phyloP scores from a whole-genome alignment of 1,284 basidiomycete species.

The Coniferiporia weirii region DNA sequence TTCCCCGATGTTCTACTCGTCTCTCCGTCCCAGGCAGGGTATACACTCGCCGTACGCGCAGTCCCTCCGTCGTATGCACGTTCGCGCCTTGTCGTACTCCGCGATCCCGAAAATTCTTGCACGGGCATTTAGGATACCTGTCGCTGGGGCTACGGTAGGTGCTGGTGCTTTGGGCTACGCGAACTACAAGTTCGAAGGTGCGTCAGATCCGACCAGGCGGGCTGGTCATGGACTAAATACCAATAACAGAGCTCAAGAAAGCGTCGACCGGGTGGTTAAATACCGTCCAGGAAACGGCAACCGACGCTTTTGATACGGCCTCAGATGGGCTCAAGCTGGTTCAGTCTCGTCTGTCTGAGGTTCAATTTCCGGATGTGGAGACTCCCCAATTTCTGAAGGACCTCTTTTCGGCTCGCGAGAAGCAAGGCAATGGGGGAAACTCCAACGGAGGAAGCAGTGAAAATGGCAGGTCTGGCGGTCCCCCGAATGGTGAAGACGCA shows the following conservation, averaged over 20 bases:
- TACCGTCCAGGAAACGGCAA: constrained; percentile 61
- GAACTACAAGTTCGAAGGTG: constrained; percentile 91
- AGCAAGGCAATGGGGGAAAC: constrained; percentile 25
- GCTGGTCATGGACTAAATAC: constrained; percentile 1
- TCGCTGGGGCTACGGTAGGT: constrained; percentile 81
- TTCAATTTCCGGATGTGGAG: constrained; percentile 64
- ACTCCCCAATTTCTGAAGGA: constrained; percentile 70
- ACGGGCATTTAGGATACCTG: constrained; percentile 78
- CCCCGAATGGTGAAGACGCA: constrained; percentile 52
- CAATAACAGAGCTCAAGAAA: constrained; percentile 57
- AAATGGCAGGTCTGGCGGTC: constrained; percentile 19
- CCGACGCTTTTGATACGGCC: constrained; percentile 60
- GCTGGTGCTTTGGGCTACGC: constrained; percentile 90
- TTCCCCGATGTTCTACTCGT: constrained; percentile 5
- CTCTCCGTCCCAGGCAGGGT: constrained; percentile 9
- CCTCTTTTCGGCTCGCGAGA: constrained; percentile 46
- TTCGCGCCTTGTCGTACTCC: constrained; percentile 75
- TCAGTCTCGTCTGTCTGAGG: constrained; percentile 49
- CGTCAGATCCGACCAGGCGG: constrained; percentile 24
- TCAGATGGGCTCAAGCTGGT: constrained; percentile 60
- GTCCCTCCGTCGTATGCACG: constrained; percentile 58
- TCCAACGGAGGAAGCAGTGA: constrained; percentile 27
- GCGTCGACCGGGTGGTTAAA: constrained; percentile 62
- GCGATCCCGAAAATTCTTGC: constrained; percentile 80
- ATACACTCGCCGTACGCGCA: constrained; percentile 11